A percentile compares a stretch with the other conserved stretches of the same genome.
Evolutionary conservation across 352 stramenopile genomes (phyloP).

Genomic region (Nothophytophthora sp.): DNA sequence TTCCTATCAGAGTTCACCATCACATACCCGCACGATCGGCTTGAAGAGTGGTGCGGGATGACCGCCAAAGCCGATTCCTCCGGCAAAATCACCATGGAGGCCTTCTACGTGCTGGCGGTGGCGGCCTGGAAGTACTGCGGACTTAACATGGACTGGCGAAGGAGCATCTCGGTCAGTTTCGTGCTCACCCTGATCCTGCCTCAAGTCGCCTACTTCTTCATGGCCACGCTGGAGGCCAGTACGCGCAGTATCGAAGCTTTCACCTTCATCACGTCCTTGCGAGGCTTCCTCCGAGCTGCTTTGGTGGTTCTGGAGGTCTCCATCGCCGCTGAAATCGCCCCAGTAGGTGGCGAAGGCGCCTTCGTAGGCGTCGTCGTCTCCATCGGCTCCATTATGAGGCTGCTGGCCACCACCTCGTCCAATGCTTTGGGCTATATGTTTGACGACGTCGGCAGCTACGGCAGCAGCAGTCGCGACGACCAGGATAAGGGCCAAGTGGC

Average conservation of each 20-base stretch:
- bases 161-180: slow-evolving; percentile 31
- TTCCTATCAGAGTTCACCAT: slow-evolving; percentile 55
- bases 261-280: slow-evolving; percentile 32
- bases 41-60: slow-evolving; percentile 43
- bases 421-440: slow-evolving; percentile 50
- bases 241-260: slow-evolving; percentile 29
- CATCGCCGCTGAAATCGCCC: slow-evolving; percentile 45
- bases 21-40: slow-evolving; percentile 33
- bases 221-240: slow-evolving; percentile 24
- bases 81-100: slow-evolving; percentile 28
- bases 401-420: slow-evolving; percentile 41
- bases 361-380: slow-evolving; percentile 46
- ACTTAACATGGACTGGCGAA: slow-evolving; percentile 35
- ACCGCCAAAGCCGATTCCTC: slow-evolving; percentile 29
- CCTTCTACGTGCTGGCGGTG: slow-evolving; percentile 28
- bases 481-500: slow-evolving; percentile 32
- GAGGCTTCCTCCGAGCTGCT: slow-evolving; percentile 34
- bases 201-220: slow-evolving; percentile 25
- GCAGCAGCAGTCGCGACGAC: slow-evolving; percentile 9
- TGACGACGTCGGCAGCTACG: slow-evolving; percentile 20
- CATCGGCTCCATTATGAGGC: slow-evolving; percentile 37
- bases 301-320: slow-evolving; percentile 41
- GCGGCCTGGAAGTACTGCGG: slow-evolving; percentile 35
- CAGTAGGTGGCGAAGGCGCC: slow-evolving; percentile 37
- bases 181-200: slow-evolving; percentile 35